Evolutionary conservation across 306 rosid genomes (phyloP), one percentile per base, ranked within the genome.

Genomic region (Parietaria judaica): DNA sequence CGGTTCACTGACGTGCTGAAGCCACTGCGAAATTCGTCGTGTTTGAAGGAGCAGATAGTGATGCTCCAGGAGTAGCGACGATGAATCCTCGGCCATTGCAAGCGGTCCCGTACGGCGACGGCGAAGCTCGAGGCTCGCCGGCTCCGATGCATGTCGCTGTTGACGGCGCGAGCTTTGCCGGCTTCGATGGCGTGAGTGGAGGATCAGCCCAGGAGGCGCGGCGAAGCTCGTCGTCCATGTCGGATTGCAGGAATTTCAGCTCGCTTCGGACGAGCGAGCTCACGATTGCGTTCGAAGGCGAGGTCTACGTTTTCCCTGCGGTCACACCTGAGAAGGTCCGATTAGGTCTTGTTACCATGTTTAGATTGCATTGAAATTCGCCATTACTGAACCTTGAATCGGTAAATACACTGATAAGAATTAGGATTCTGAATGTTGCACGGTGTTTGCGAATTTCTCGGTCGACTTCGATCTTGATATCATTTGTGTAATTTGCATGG

Each of bases 271-370:
- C 84, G 44, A 80, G 86, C 64, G 94, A 85, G 79, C 94, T 85
- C 72, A 71, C 94, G 68, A 56, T 85, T 66, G 66, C 94, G 14
- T 85, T 85, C 61, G 81, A 85, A 62, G 94, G 94, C 67, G 84
- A 85, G 66, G 86, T 85, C 38, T 82, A 78, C 65, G 94, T 85
- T 69, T 85, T 85, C 74, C 88, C 94, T 0, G 80, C 84, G 0
- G 84, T 85, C 56, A 85, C 94, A 0, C 84, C 94, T 0, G 71
- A 82, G 63, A 85, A 85, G 88, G 94, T 85, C 53, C 1, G 45
- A 36, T 1, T 70, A 23, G 31, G 31, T 60, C 17, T 36, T 8
- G 38, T 54, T 52, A 41, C 14, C 43, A 36, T 55, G 47, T 46
- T 36, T 62, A 56, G 36, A 34, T 62, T 39, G 45, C 9, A 8